Evolutionary conservation across 108 stramenopile genomes (phyloP), one percentile per base, ranked within the genome.

Genomic region (Discostella stelligeroides): DNA sequence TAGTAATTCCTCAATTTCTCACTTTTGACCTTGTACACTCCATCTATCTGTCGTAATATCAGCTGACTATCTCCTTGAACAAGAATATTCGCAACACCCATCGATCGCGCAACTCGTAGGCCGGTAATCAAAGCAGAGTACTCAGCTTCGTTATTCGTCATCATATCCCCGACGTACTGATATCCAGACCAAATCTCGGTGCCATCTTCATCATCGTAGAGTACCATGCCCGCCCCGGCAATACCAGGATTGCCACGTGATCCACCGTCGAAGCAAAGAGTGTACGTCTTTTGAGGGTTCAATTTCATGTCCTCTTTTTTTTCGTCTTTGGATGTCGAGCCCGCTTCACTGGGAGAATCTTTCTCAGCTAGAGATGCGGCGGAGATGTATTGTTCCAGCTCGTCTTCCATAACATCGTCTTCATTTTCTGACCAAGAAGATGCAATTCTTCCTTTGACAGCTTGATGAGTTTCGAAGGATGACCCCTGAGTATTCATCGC

Each of bases 131-230:
- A 65, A 0, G 79, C 86, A 27, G 53, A 65, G 47, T 91, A 92
- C 74, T 95, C 94, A 7, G 94, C 94, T 40, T 85, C 69, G 66
- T 95, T 95, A 71, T 92, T 92, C n/a, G 89, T 91, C 3, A 57
- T 62, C 10, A 34, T 60, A 42, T 81, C 67, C 15, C 78, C 83
- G 38, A 89, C 65, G 63, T 81, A 95, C 23, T 85, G 81, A 62
- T 60, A 84, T 46, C 91, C 94, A 67, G 68, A 75, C 84, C 86
- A 86, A 4, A 91, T 38, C 55, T 82, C 83, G 13, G 73, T 60
- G 15, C 73, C 77, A 25, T 50, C 68, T 17, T 76, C 70, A 39
- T 73, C 65, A 63, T 85, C 85, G 64, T 85, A 94, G 20, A 91
- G 42, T 2, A 86, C 92, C 82, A 86, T 88, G 34, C 92, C 92